Evolutionary conservation across 2,329 filamentous ascomycete species (phyloP), one percentile per base, ranked within the genome.

Genomic region (Cladosporium halotolerans): DNA sequence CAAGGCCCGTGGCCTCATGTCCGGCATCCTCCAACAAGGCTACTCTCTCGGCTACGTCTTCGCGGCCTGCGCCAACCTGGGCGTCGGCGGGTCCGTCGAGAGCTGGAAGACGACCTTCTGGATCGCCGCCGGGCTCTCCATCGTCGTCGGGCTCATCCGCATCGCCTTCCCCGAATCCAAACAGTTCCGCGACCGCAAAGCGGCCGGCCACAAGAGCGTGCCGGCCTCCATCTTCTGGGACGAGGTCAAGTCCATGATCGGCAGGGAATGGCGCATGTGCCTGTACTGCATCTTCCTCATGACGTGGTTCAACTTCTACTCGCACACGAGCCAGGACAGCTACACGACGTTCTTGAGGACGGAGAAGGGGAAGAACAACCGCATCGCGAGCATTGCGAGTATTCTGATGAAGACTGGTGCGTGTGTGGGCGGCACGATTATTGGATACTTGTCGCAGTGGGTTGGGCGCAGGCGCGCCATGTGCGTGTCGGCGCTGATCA

Each of bases 271-370:
- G 88, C 81, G 81, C 67, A 83, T 90, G 79, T 85, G 81, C 61
- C 65, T 90, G 52, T 92, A 91, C 74, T 88, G 85, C 68, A 75
- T 87, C 67, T 76, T 91, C 57, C 75, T 92, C 49, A 90, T 91
- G 87, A 86, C 84, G 32, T 51, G 48, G 48, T 51, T 83, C 74
- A 84, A 84, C 71, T 83, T 77, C 68, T 89, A 88, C 73, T 86
- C 84, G 47, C 88, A 92, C 73, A 88, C 86, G 1, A 85, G 82
- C 19, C 87, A 92, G 68, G 88, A 92, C 72, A 85, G 80, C 45
- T 91, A 90, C 73, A 89, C 87, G 0, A 90, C 87, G 3, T 89
- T 90, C 66, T 86, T 91, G 84, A 75, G 85, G 38, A 78, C 78
- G 4, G 79, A 88, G 61, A 90, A 91, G 70, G 81, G 83, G 58